Conservation (phyloP, 345 rosid species). For the Nasturtium officinale region DNA sequence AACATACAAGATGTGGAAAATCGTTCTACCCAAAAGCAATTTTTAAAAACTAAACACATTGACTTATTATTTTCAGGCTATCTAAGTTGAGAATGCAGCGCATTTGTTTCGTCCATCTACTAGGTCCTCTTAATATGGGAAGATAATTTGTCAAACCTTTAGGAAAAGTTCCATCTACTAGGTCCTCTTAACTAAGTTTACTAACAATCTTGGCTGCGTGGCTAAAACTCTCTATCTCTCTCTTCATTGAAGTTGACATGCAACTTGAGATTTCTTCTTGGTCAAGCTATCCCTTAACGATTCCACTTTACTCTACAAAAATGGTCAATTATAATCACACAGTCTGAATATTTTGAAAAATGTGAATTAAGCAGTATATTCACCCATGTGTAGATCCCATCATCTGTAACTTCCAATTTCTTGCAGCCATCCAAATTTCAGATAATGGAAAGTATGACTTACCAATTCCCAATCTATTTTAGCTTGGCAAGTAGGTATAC, state of each 20-base stretch:
- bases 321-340: slow-evolving; percentile 23
- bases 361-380: slow-evolving; percentile 8
- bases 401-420: not conserved
- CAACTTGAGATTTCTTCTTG: slow-evolving; percentile 78
- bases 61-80: slow-evolving; percentile 4
- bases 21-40: slow-evolving; percentile 7
- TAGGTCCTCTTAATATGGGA: not conserved
- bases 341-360: slow-evolving; percentile 7
- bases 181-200: slow-evolving; percentile 27
- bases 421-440: slow-evolving; percentile 6
- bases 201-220: slow-evolving; percentile 66
- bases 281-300: slow-evolving; percentile 51
- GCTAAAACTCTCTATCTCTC: slow-evolving; percentile 62
- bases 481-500: slow-evolving; percentile 89
- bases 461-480: slow-evolving; percentile 75
- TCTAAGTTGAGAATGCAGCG: slow-evolving; percentile 3
- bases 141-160: not conserved
- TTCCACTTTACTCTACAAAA: slow-evolving; percentile 61
- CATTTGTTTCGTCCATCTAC: too few relatives aligned
- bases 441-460: slow-evolving; percentile 46
- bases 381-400: not conserved
- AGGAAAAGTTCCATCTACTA: slow-evolving; percentile 2
- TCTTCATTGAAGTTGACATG: slow-evolving; percentile 64
- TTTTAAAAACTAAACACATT: slow-evolving; percentile 4
- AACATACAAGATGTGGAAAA: not conserved